Base-by-base conservation (phyloP, 1,284 basidiomycete genomes). In the Gymnopus androsaceus region DNA sequence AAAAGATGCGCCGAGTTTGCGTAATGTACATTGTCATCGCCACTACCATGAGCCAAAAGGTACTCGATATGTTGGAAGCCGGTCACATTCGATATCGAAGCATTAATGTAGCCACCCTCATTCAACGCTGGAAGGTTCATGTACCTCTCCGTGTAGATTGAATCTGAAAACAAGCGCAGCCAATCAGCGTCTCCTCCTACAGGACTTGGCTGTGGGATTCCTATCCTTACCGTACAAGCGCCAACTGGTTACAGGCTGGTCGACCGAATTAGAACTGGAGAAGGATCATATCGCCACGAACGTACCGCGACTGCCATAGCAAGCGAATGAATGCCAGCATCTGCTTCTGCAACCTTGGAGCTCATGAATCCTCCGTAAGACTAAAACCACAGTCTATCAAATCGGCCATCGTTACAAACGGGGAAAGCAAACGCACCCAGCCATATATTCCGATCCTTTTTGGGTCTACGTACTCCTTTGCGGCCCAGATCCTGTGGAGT, bases 101-200 rank as follows among this genome's bases (percentile, higher is more conserved):
- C 87, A 42, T 87, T 88, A 60, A 86, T 72, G 76, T 99, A 99
- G 4, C 96, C 96, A 0, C 75, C 81, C 0, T 80, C 78, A 70
- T 99, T 98, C 14, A 81, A 73, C 12, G 76, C 67, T 0, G 94
- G 94, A 25, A 90, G 80, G 63, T 88, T 87, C 94, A 98, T 95
- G 77, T 98, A 98, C n/a, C 96, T 87, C 67, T 98, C 95, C 1
- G 96, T 98, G 70, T 95, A 94, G 53, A 95, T 86, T 5, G 91
- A 88, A 72, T 92, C 90, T 91, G 66, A 34, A 59, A 40, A 44
- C 27, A 27, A 44, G 56, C 54, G 46, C 56, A 49, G 23, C 42
- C 41, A 51, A 38, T 44, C 50, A 53, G 28, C 23, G 31, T 53
- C 31, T 40, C 14, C 19, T 9, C 27, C 27, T 28, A 19, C 28